Evolutionary conservation across 352 stramenopile species (phyloP).

Genomic region (Phytophthora rubi): DNA sequence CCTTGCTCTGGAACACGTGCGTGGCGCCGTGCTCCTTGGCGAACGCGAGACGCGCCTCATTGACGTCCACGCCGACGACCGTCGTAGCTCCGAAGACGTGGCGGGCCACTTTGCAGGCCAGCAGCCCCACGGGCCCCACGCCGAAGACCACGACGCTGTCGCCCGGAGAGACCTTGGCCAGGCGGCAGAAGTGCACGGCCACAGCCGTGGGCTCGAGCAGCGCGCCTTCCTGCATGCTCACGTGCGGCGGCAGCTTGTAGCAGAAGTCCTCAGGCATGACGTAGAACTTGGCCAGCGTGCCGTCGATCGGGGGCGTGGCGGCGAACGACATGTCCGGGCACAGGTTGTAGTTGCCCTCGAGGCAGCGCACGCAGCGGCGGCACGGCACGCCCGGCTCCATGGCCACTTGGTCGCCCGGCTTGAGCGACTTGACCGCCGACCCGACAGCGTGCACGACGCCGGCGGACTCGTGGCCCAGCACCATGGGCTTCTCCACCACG

Average conservation of each 20-base stretch:
- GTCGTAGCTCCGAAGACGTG: constrained; percentile 36
- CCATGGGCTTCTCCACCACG: constrained; percentile 35
- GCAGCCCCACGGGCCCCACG: constrained; percentile 32
- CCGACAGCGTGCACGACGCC: constrained; percentile 36
- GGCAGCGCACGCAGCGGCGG: constrained; percentile 30
- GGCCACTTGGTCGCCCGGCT: constrained; percentile 31
- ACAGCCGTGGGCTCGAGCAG: constrained; percentile 37
- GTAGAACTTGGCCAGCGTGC: constrained; percentile 39
- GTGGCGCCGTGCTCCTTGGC: constrained; percentile 35
- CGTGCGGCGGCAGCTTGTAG: constrained; percentile 33
- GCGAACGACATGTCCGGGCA: constrained; percentile 37
- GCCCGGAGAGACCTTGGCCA: constrained; percentile 36
- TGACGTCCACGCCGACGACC: constrained; percentile 35
- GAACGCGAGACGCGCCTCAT: constrained; percentile 28
- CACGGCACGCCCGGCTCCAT: constrained; percentile 35
- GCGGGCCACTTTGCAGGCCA: constrained; percentile 38
- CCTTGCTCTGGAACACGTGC: constrained; percentile 27
- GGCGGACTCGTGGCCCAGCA: constrained; percentile 36
- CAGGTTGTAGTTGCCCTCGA: constrained; percentile 34
- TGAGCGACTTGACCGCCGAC: constrained; percentile 30
- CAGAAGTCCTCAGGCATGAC: constrained; percentile 36
- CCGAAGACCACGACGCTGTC: constrained; percentile 40
- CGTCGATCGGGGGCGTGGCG: constrained; percentile 31
- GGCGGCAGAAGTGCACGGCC: constrained; percentile 36
- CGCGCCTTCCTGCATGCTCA: constrained; percentile 34